Evolutionary conservation across 2,329 filamentous ascomycete species (phyloP).

Genomic region (Aspergillus viridinutans): DNA sequence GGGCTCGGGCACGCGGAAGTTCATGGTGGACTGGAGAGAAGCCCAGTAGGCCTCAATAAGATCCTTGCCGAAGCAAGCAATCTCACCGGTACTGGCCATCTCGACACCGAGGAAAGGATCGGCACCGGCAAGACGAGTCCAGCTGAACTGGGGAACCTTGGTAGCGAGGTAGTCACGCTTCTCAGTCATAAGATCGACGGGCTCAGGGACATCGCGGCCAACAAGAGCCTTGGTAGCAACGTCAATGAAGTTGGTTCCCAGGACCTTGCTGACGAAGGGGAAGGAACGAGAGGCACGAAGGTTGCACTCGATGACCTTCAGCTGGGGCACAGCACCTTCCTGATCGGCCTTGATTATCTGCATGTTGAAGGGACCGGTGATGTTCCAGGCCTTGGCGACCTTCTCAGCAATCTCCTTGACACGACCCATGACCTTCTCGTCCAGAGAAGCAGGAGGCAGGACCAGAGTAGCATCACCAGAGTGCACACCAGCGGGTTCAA

Average conservation of each 20-base stretch:
- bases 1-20: conserved; percentile 93
- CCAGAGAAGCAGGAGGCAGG: conserved; percentile 77
- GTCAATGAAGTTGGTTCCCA: conserved; percentile 95
- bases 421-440: conserved; percentile 71
- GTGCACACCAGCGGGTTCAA: conserved; percentile 96
- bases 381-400: conserved; percentile 94
- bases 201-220: conserved; percentile 76
- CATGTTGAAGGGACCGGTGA: conserved; percentile 99
- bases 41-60: conserved; percentile 97
- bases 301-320: conserved; percentile 99
- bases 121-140: conserved; percentile 94
- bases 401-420: conserved; percentile 95
- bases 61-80: conserved; percentile 97
- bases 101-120: conserved; percentile 97
- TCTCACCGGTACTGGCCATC: conserved; percentile 95
- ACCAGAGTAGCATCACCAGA: conserved; percentile 95
- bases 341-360: conserved; percentile 93
- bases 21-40: conserved; percentile 94
- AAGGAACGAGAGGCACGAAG: conserved; percentile 95
- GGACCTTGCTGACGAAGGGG: conserved; percentile 96
- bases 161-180: conserved; percentile 92
- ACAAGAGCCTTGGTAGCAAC: conserved; percentile 89
- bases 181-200: conserved; percentile 80
- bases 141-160: conserved; percentile 98
- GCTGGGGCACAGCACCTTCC: conserved; percentile 66